phyloP scores from a whole-genome alignment of 192 early-diverging fungal genomes.

The Gamsiella multidivaricata region DNA sequence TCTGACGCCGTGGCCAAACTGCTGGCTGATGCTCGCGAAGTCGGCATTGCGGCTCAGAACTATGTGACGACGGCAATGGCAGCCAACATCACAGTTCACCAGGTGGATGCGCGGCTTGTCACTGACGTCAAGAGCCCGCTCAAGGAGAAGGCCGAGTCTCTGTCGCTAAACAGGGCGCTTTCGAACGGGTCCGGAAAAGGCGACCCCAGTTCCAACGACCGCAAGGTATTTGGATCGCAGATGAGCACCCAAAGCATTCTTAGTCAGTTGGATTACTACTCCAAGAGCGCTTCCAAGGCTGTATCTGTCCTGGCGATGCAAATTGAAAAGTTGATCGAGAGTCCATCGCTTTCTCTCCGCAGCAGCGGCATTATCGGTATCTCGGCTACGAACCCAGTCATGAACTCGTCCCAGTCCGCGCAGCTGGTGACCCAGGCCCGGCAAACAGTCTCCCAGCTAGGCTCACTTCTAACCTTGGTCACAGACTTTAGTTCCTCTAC shows the following conservation, averaged over 20 bases:
- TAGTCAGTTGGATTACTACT: conserved; percentile 50
- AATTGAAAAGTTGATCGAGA: conserved; percentile 49
- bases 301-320: conserved; percentile 40
- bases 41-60: conserved; percentile 75
- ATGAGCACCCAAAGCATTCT: conserved; percentile 48
- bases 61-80: conserved; percentile 61
- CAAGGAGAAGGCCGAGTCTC: conserved; percentile 2
- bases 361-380: conserved; percentile 12
- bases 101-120: conserved; percentile 46
- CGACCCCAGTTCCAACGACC: background rate
- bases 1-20: conserved; percentile 81
- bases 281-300: conserved; percentile 50
- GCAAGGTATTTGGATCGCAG: conserved; percentile 48
- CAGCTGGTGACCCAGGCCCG: conserved; percentile 53
- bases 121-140: conserved; percentile 45
- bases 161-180: conserved; percentile 12
- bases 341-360: background rate
- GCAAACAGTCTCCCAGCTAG: conserved; percentile 54
- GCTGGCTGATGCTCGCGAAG: conserved; percentile 77
- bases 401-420: conserved; percentile 50
- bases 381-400: conserved; percentile 25
- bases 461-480: conserved; percentile 51
- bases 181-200: conserved; percentile 34
- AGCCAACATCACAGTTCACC: conserved; percentile 39
- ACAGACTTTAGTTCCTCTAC: conserved; percentile 50